phyloP scores from a whole-genome alignment of 106 monocot species.

The Ottelia alismoides region DNA sequence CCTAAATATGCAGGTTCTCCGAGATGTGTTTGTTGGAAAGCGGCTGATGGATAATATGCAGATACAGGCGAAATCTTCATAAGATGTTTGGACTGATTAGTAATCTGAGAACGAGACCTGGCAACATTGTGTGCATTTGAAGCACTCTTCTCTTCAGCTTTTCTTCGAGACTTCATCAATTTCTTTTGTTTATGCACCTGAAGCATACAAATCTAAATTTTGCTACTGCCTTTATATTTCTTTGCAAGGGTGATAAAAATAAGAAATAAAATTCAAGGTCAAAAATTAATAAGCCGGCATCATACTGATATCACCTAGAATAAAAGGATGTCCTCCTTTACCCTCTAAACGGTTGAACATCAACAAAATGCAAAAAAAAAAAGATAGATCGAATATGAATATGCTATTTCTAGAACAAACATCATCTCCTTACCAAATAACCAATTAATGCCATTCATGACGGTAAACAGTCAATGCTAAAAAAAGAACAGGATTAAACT shows the following conservation, averaged over 20 bases:
- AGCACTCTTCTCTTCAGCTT: conserved; percentile 43
- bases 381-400: not conserved
- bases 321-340: too few relatives aligned
- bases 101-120: conserved; percentile 5
- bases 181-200: conserved; percentile 43
- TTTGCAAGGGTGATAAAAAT: too few relatives aligned
- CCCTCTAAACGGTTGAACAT: too few relatives aligned
- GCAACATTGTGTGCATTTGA: conserved; percentile 12
- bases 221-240: too few relatives aligned
- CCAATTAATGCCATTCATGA: not conserved
- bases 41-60: conserved; percentile 12
- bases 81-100: conserved; percentile 13
- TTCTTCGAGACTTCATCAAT: conserved; percentile 21
- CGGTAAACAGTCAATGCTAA: not conserved
- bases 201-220: too few relatives aligned
- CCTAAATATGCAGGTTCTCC: conserved; percentile 9
- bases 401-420: not conserved
- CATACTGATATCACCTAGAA: too few relatives aligned
- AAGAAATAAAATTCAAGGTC: too few relatives aligned
- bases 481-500: too few relatives aligned
- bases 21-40: conserved; percentile 19
- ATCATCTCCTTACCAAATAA: not conserved
- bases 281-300: too few relatives aligned
- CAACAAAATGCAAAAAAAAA: too few relatives aligned
- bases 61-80: conserved; percentile 7